A percentile compares a stretch with the other conserved stretches of the same genome.
Conservation (phyloP, 2,329 filamentous ascomycete genomes). For the Claviceps purpurea region DNA sequence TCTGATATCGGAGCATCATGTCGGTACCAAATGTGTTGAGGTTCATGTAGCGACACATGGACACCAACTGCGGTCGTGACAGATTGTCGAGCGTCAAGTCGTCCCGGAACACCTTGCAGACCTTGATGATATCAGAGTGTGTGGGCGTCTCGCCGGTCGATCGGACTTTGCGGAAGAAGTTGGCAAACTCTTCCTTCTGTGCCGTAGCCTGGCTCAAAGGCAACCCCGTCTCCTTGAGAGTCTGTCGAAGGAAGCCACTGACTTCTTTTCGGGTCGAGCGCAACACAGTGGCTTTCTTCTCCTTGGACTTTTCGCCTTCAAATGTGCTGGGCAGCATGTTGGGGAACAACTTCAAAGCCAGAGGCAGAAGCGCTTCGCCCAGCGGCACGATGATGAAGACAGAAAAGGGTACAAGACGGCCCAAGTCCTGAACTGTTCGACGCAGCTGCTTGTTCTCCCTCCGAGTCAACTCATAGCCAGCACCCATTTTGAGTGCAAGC, state of each 20-base stretch:
- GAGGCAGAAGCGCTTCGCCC: constrained; percentile 79
- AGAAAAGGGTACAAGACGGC: constrained; percentile 85
- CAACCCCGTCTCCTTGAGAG: constrained; percentile 82
- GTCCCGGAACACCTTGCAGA: constrained; percentile 98
- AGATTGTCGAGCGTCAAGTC: constrained; percentile 95
- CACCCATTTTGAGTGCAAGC: constrained; percentile 91
- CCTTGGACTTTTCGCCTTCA: constrained; percentile 80
- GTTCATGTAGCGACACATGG: constrained; percentile 98
- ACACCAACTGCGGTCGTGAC: constrained; percentile 86
- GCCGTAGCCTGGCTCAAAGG: constrained; percentile 73
- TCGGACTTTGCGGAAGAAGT: constrained; percentile 94
- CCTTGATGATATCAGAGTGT: constrained; percentile 86
- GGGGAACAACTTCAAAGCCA: constrained; percentile 89
- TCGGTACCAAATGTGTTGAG: constrained; percentile 94
- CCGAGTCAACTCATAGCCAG: constrained; percentile 88
- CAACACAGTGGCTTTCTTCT: constrained; percentile 70
- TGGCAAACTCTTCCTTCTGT: constrained; percentile 84
- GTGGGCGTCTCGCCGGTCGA: constrained; percentile 84
- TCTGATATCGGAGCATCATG: constrained; percentile 92
- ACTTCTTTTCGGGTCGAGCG: constrained; percentile 87
- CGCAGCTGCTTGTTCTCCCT: constrained; percentile 87
- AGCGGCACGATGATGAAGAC: constrained; percentile 96
- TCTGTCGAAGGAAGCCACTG: constrained; percentile 76
- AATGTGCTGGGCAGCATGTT: constrained; percentile 96
- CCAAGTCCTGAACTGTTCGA: constrained; percentile 87